Evolutionary conservation across 1,139 yeast species (phyloP), one percentile per base, ranked within the genome.

Genomic region (Arxiozyma heterogenica): DNA sequence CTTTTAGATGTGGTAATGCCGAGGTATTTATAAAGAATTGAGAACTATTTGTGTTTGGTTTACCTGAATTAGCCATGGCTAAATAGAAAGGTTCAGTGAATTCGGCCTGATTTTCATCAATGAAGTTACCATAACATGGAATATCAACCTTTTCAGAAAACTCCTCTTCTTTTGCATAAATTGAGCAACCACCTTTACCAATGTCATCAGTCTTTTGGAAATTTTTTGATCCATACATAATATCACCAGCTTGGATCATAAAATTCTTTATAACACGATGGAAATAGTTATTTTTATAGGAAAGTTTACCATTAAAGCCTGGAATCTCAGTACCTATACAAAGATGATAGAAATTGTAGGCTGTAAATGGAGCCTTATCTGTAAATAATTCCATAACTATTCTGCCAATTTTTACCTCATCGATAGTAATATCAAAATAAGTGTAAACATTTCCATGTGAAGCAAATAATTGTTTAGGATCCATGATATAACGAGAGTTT

Each of bases 21-120:
- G 75, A 77, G 0, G 91, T 83, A 4, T 88, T 82, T 51, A 90
- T 84, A 66, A 88, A 89, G 64, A 90, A 89, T 65, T 87, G 95
- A 0, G 91, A 82, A 15, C 82, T 78, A 61, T 86, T 86, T 7
- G 85, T 73, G 59, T 82, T 67, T 44, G 76, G 72, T 12, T 60
- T 49, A 4, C 87, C 89, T 44, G 75, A 71, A 62, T 86, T 86
- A 3, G 95, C 94, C 89, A 86, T 83, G 45, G 93, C 85, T 18
- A 85, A 66, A 51, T 80, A 79, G 8, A 83, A 75, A 0, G 70
- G 69, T 51, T 76, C 80, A 15, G 80, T 63, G 1, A 75, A 67
- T 20, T 72, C 76, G 0, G 67, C 73, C 21, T 76, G 55, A 63
- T 85, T 84, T 64, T 87, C 96, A 57, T 83, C 86, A 25, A 75